Evolutionary conservation across 352 stramenopile species (phyloP), one percentile per base, ranked within the genome.

Genomic region (Phytophthora sansomeana): DNA sequence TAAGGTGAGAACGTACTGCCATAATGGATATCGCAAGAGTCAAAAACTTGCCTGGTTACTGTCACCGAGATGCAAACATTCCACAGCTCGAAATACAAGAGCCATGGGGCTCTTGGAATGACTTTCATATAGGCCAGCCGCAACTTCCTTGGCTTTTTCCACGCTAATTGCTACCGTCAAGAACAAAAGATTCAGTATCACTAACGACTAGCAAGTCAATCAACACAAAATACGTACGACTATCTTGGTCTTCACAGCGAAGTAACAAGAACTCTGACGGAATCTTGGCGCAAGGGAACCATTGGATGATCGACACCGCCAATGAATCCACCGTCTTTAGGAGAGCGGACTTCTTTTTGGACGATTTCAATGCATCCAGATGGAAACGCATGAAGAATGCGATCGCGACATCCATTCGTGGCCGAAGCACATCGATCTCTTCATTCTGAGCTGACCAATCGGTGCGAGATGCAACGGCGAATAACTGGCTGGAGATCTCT

Each of bases 321-420:
- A 95, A 49, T 1, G 43, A 50, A 57, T 96, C 88, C 24, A 94
- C 35, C 13, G 61, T 72, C 32, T 76, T 70, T 7, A 91, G 49
- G 30, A 77, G 53, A 13, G 26, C 38, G 4, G 69, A 6, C 32
- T 93, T 82, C 24, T 82, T 75, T 55, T 87, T 86, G 1, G 70
- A 52, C 8, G 46, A 33, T 49, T 92, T 91, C 16, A 91, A 61
- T 4, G 53, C 61, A 48, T 93, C 76, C 13, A 92, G 49, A 21
- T 92, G 80, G n/a, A 78, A 63, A 35, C 83, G 80, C 69, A 93
- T 75, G 55, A 93, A 92, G 58, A 90, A 85, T 7, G 83, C 85
- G 16, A 91, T 77, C 2, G 76, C 68, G 6, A 67, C 47, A 35
- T 94, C 82, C 50, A 87, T 76, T 62, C 74, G 71, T 28, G 48